A percentile compares a stretch with the other conserved stretches of the same genome.
phyloP scores from a whole-genome alignment of 805 yeast genomes.

The Yarrowia porcina region DNA sequence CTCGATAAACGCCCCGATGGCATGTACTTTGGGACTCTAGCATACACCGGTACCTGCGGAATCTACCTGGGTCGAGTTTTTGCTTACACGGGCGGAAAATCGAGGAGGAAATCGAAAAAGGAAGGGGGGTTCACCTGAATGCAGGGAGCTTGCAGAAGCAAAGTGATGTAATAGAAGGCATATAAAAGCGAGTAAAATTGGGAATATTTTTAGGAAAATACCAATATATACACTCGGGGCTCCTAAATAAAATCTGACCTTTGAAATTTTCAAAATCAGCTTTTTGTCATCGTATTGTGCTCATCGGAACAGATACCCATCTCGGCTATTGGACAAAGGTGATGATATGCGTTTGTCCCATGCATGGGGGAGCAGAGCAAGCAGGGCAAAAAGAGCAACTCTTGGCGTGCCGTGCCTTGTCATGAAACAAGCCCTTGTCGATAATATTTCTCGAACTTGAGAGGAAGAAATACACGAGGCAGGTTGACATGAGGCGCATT shows the following conservation, averaged over 20 bases:
- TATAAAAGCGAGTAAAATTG: not conserved
- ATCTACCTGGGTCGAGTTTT: not conserved
- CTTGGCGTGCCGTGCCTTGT: conserved; percentile 21
- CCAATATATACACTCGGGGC: no score
- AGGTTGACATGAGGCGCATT: not conserved
- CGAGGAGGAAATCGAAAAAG: not conserved
- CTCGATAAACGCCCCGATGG: no score
- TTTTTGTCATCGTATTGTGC: no score
- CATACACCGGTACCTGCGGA: not conserved
- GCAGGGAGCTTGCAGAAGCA: conserved; percentile 1
- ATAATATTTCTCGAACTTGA: not conserved
- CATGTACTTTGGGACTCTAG: no score
- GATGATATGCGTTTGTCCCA: not conserved
- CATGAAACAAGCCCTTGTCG: conserved; percentile 1
- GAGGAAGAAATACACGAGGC: not conserved
- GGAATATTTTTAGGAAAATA: no score
- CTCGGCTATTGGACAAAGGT: not conserved
- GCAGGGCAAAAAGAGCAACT: conserved; percentile 7
- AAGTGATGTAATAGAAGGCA: not conserved
- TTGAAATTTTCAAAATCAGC: not conserved
- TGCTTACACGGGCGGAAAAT: not conserved
- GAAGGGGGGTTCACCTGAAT: not conserved
- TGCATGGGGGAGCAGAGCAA: conserved; percentile 21
- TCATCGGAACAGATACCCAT: not conserved
- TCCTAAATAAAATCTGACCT: no score